Evolutionary conservation across 371 early-diverging fungal genomes (phyloP), one percentile per base, ranked within the genome.

Genomic region (Rhizopus arrhizus): DNA sequence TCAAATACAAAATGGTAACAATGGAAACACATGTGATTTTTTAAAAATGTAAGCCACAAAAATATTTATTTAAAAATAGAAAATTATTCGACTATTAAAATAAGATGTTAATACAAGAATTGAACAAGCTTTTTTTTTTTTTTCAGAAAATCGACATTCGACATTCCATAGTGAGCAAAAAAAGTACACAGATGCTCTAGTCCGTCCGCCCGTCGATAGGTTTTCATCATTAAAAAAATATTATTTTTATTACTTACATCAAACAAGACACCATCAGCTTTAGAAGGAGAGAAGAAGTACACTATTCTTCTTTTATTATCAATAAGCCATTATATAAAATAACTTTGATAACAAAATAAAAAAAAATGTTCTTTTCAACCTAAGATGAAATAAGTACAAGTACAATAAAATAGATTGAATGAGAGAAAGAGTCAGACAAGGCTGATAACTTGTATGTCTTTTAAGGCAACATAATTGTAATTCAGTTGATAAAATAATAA

Each of bases 391-490:
- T 13, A 32, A 36, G 29, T 2, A 13, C 41, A 46, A 62, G 12
- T 29, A 45, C 29, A 5, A 34, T 40, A 33, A 53, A 58, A 31
- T 28, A 49, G 50, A 8, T 8, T 29, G 7, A 9, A 13, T 32
- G 5, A n/a, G 16, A 43, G 50, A 29, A 52, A 53, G 67, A 53
- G 64, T 68, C 68, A 41, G 68, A 68, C 68, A 68, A 68, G 68
- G 68, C 68, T 68, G 68, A 68, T 62, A 61, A 53, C 58, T 68
- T 58, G 53, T 48, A 56, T 68, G 64, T 68, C 67, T 68, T 68
- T 57, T 53, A 50, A 56, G 68, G 68, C 68, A 68, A 68, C 68
- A 68, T 60, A 68, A 68, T 68, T 49, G 68, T 68, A 68, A 68
- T 68, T 68, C 68, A 68, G 68, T 43, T 11, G 67, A 31, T 46